Conservation (phyloP, 257 asterid species). For the Misopates orontium region DNA sequence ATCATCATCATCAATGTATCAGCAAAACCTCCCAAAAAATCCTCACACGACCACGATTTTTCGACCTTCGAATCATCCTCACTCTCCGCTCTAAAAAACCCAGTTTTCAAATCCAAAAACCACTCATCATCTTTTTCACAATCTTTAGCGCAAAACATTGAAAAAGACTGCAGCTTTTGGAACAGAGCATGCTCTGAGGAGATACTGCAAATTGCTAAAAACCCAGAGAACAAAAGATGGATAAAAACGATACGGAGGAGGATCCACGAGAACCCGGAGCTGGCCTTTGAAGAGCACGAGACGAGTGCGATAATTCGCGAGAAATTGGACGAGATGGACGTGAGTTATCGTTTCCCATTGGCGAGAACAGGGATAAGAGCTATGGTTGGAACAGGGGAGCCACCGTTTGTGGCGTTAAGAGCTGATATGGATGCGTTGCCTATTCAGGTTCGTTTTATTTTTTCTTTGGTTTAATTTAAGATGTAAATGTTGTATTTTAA, state of each 20-base stretch:
- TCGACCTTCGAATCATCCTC: constrained; percentile 40
- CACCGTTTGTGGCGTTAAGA: constrained; percentile 85
- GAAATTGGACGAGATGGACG: constrained; percentile 60
- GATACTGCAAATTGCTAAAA: constrained; percentile 43
- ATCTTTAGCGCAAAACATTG: not conserved
- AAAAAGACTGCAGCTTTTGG: constrained; percentile 44
- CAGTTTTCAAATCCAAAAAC: constrained; percentile 31
- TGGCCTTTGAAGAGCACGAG: constrained; percentile 79
- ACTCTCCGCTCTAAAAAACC: constrained; percentile 4
- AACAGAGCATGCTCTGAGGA: constrained; percentile 52
- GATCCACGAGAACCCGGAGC: constrained; percentile 82
- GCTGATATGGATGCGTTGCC: constrained; percentile 99
- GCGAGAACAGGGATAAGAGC: constrained; percentile 86
- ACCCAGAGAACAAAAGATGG: constrained; percentile 51
- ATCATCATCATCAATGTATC: constrained; percentile 26
- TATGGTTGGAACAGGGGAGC: constrained; percentile 63
- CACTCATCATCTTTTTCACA: constrained; percentile 24
- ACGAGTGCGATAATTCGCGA: constrained; percentile 64
- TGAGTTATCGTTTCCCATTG: constrained; percentile 60
- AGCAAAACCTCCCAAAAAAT: not conserved
- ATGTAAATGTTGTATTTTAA: too few species aligned
- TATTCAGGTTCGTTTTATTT: constrained; percentile 57
- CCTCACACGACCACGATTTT: constrained; percentile 36
- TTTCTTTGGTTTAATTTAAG: not conserved
- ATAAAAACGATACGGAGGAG: constrained; percentile 59